A percentile compares a stretch with the other conserved stretches of the same genome.
These are phyloP conservation scores for Saturnispora zaruensis DNA, from an alignment of 805 yeast genomes.

Conservation along the genomic window DNA sequence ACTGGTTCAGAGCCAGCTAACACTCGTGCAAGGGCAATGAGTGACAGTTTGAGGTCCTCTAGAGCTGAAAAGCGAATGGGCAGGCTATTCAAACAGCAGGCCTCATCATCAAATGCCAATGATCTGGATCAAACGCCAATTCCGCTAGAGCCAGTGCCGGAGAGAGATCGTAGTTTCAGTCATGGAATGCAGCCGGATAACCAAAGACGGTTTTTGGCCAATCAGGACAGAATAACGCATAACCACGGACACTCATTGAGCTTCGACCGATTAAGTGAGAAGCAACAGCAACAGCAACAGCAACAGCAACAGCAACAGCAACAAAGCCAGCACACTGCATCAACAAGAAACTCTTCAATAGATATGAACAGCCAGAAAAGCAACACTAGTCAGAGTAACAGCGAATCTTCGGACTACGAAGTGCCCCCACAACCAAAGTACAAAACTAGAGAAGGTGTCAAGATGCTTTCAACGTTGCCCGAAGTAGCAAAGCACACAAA, in stretches of 20 bases:
- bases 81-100: slow-evolving; percentile 24
- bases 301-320: slow-evolving; percentile 1
- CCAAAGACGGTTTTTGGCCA: not conserved
- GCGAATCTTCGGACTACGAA: slow-evolving; percentile 12
- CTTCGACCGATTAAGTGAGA: not conserved
- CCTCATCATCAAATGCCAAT: slow-evolving; percentile 2
- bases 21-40: not conserved
- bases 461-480: slow-evolving; percentile 10
- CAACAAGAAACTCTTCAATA: slow-evolving; percentile 5
- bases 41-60: slow-evolving; percentile 13
- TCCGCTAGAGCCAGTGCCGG: not conserved
- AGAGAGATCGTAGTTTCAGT: slow-evolving; percentile 2
- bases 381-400: slow-evolving; percentile 18
- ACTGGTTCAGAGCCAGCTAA: not conserved
- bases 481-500: not conserved
- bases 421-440: slow-evolving; percentile 4
- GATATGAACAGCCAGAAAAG: slow-evolving; percentile 16
- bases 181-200: not conserved
- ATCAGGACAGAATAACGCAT: slow-evolving; percentile 1
- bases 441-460: slow-evolving; percentile 6
- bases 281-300: slow-evolving; percentile 8
- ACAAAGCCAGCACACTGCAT: not conserved
- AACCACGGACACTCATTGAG: slow-evolving; percentile 6
- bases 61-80: slow-evolving; percentile 31
- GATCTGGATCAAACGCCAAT: slow-evolving; percentile 4